These are phyloP conservation scores for Fraxinus sp. DNA, from an alignment of 305 asterid genomes.

Conservation along the genomic window DNA sequence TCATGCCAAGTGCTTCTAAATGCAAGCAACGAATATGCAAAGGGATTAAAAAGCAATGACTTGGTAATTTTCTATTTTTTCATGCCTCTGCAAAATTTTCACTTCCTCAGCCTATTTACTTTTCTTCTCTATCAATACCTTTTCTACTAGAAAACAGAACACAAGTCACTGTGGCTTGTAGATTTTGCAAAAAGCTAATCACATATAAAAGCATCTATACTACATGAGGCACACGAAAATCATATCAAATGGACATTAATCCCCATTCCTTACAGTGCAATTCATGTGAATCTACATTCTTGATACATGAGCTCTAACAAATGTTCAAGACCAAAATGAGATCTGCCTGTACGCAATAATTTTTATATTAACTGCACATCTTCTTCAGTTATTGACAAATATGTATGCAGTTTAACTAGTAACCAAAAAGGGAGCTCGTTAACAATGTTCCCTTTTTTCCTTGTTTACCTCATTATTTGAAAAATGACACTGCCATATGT, in stretches of 20 bases:
- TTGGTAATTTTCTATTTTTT: conserved; percentile 3
- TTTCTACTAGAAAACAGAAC: conserved; percentile 2
- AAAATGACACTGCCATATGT: background rate
- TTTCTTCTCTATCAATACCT: background rate
- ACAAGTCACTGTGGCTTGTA: background rate
- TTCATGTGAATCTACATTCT: background rate
- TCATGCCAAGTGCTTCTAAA: background rate
- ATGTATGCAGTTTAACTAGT: background rate
- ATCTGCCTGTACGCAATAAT: background rate
- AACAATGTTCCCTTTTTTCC: background rate
- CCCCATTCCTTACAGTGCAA: background rate
- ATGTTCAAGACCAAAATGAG: background rate
- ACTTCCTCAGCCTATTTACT: background rate
- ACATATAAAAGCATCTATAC: background rate
- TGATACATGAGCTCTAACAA: background rate
- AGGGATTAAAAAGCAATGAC: background rate
- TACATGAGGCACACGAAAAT: background rate
- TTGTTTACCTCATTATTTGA: background rate
- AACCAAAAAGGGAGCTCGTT: background rate
- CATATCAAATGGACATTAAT: background rate
- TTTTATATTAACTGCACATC: background rate
- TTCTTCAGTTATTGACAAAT: background rate
- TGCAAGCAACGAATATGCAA: background rate
- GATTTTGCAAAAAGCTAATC: background rate
- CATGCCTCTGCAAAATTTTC: background rate